These are phyloP conservation scores for Quercus aquifolioides DNA, from an alignment of 306 rosid genomes.

Conservation along the genomic window DNA sequence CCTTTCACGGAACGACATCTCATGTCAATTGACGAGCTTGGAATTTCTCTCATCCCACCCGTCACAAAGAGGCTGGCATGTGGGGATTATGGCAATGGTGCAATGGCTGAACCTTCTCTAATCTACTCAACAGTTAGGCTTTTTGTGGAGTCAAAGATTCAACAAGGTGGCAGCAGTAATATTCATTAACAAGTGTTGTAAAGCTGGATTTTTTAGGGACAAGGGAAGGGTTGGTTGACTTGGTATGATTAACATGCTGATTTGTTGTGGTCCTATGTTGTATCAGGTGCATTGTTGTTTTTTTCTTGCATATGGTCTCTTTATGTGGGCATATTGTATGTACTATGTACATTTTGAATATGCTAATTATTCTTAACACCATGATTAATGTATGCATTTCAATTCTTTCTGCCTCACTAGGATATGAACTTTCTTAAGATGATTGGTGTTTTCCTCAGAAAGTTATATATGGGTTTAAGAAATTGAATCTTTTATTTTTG, in stretches of 20 bases:
- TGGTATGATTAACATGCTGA: constrained; percentile 10
- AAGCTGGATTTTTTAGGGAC: neutral
- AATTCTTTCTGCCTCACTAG: neutral
- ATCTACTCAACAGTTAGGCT: constrained; percentile 86
- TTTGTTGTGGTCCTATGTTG: constrained; percentile 14
- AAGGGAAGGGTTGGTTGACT: constrained; percentile 13
- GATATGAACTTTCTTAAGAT: neutral
- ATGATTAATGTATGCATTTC: neutral
- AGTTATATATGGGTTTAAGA: no score
- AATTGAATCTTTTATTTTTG: no score
- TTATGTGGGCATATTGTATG: neutral
- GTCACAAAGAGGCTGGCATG: constrained; percentile 71
- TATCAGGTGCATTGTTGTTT: constrained; percentile 5
- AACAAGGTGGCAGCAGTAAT: constrained; percentile 36
- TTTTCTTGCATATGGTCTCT: neutral
- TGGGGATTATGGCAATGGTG: constrained; percentile 92
- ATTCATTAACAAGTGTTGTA: constrained; percentile 18
- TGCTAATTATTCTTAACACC: neutral
- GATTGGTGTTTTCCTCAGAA: no score
- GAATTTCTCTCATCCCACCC: constrained; percentile 67
- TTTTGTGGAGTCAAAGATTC: constrained; percentile 57
- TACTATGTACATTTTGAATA: neutral
- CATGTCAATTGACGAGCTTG: constrained; percentile 61
- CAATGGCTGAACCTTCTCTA: constrained; percentile 91
- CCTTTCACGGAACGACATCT: constrained; percentile 69